Percentiles rank a stretch among this genome's conserved stretches.
Evolutionary conservation across 352 stramenopile genomes (phyloP).

Genomic region (Globisporangium orthogonon): DNA sequence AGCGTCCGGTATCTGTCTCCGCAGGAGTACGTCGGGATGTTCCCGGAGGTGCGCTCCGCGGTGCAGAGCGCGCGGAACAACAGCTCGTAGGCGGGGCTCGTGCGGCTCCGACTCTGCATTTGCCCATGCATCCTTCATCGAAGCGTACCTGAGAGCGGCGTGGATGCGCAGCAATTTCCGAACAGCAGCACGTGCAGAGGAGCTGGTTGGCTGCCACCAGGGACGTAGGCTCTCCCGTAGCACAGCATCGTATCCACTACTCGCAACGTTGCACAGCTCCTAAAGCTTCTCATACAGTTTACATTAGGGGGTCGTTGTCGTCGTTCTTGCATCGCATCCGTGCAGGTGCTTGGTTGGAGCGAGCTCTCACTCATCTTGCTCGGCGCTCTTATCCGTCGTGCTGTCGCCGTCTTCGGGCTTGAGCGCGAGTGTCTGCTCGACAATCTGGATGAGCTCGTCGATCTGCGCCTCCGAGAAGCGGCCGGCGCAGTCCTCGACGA

Average conservation of each 20-base stretch:
- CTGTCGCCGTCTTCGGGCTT: slow-evolving; percentile 21
- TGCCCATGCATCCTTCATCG: background rate
- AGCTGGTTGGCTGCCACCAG: no score
- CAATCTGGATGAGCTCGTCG: slow-evolving; percentile 63
- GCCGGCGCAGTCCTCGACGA: slow-evolving; percentile 77
- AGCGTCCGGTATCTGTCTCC: slow-evolving; percentile 81
- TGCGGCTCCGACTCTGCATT: background rate
- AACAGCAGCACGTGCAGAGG: background rate
- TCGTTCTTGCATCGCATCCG: no score
- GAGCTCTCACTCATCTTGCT: slow-evolving; percentile 11
- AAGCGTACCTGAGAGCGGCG: background rate
- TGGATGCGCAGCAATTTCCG: no score
- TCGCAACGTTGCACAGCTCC: background rate
- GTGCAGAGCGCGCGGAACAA: slow-evolving; percentile 50
- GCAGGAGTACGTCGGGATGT: slow-evolving; percentile 88
- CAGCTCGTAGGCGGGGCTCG: slow-evolving; percentile 12
- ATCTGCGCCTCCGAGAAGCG: slow-evolving; percentile 75
- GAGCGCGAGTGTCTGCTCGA: slow-evolving; percentile 52
- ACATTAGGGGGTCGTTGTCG: background rate
- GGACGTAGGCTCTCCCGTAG: no score
- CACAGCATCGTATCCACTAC: background rate
- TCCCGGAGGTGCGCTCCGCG: slow-evolving; percentile 64
- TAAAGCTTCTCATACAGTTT: slow-evolving; percentile 5
- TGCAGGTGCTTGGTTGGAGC: background rate
- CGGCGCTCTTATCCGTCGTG: slow-evolving; percentile 17